phyloP scores from a whole-genome alignment of 2,329 filamentous ascomycete species.

The Stachybotrys chartarum region DNA sequence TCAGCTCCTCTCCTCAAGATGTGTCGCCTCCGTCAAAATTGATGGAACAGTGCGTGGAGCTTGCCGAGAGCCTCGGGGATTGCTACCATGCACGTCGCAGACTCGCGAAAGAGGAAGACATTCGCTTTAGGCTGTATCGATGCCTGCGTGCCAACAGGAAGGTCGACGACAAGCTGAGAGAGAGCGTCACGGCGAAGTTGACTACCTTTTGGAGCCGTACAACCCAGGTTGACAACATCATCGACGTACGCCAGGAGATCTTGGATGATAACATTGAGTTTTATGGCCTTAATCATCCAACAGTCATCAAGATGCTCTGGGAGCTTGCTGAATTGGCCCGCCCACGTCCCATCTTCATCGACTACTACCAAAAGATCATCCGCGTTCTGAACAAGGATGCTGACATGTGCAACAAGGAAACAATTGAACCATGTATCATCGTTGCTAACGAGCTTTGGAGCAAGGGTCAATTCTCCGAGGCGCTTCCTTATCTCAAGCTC shows the following conservation, averaged over 20 bases:
- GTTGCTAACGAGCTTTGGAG: slow-evolving; percentile 29
- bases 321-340: slow-evolving; percentile 25
- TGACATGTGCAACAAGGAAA: slow-evolving; percentile 23
- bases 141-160: slow-evolving; percentile 19
- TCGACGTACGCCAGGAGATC: slow-evolving; percentile 28
- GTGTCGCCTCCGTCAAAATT: slow-evolving; percentile 33
- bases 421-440: slow-evolving; percentile 27
- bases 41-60: slow-evolving; percentile 35
- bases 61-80: slow-evolving; percentile 36
- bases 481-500: slow-evolving; percentile 22
- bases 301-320: slow-evolving; percentile 27
- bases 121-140: slow-evolving; percentile 23
- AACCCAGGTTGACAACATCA: slow-evolving; percentile 23
- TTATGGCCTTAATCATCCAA: slow-evolving; percentile 23
- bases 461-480: slow-evolving; percentile 27
- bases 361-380: slow-evolving; percentile 30
- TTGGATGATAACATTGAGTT: slow-evolving; percentile 26
- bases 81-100: slow-evolving; percentile 33
- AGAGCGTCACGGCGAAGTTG: slow-evolving; percentile 16
- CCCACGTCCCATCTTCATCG: slow-evolving; percentile 25
- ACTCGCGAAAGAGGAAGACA: slow-evolving; percentile 25
- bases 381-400: slow-evolving; percentile 27
- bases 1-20: slow-evolving; percentile 33
- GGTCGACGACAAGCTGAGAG: slow-evolving; percentile 19
- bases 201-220: slow-evolving; percentile 18